A percentile compares a stretch with the other conserved stretches of the same genome.
Conservation (phyloP, 768 basidiomycete species). For the Harrya chromipes region DNA sequence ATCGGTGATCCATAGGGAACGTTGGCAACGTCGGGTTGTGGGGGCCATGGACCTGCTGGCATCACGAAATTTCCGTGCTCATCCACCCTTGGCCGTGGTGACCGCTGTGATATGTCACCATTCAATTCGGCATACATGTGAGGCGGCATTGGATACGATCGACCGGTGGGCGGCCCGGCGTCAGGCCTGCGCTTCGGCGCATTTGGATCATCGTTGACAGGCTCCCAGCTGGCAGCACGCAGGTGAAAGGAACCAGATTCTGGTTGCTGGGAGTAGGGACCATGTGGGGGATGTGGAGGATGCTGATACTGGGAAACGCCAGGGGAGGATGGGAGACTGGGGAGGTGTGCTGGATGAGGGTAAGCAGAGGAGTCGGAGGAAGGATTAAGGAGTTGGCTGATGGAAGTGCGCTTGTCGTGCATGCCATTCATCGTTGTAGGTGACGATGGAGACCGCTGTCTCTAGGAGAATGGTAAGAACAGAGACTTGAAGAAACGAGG, state of each 20-base stretch:
- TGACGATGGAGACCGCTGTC: constrained; percentile 13
- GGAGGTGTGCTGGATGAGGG: constrained; percentile 30
- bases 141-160: constrained; percentile 34
- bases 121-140: constrained; percentile 36
- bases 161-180: constrained; percentile 29
- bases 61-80: constrained; percentile 29
- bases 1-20: constrained; percentile 44
- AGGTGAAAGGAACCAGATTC: constrained; percentile 46
- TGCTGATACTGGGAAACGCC: constrained; percentile 30
- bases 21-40: constrained; percentile 30
- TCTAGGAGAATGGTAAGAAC: constrained; percentile 5
- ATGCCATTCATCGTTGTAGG: constrained; percentile 37
- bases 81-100: constrained; percentile 30
- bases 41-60: constrained; percentile 32
- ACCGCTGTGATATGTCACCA: constrained; percentile 30
- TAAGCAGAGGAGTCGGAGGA: constrained; percentile 38
- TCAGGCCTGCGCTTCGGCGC: constrained; percentile 36
- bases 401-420: constrained; percentile 51
- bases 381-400: constrained; percentile 50
- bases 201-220: constrained; percentile 34
- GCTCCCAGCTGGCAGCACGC: constrained; percentile 61
- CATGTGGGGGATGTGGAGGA: constrained; percentile 24
- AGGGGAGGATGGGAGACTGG: constrained; percentile 21
- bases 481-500: constrained; percentile 19
- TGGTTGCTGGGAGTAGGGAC: constrained; percentile 26